A percentile compares a stretch with the other conserved stretches of the same genome.
These are phyloP conservation scores for Russula lepida DNA, from an alignment of 768 basidiomycete genomes.

Conservation along the genomic window DNA sequence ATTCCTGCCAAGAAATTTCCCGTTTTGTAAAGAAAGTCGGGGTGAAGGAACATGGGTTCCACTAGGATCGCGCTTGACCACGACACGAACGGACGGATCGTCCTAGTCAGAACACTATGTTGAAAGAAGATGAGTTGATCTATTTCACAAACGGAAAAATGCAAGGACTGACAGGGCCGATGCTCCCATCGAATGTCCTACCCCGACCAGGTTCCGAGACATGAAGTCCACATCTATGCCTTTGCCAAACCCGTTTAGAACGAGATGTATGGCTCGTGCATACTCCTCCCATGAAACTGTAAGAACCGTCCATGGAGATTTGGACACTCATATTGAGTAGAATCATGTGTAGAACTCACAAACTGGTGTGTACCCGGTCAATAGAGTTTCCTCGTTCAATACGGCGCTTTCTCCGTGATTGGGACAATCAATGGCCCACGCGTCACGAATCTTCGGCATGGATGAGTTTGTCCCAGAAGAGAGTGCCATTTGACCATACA, in stretches of 20 bases:
- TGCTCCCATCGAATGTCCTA: constrained; percentile 52
- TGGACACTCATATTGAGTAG: neutral
- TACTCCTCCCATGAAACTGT: constrained; percentile 50
- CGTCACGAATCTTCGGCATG: constrained; percentile 35
- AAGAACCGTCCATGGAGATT: neutral
- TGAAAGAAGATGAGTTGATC: neutral
- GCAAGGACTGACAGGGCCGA: constrained; percentile 34
- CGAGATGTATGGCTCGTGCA: constrained; percentile 37
- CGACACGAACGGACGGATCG: constrained; percentile 33
- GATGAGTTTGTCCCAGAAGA: constrained; percentile 3
- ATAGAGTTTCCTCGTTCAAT: constrained; percentile 38
- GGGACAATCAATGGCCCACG: constrained; percentile 45
- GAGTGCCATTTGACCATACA: constrained; percentile 28
- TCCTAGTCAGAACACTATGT: constrained; percentile 36
- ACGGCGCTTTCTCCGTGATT: constrained; percentile 48
- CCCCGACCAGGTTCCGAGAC: constrained; percentile 39
- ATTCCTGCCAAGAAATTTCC: constrained; percentile 26
- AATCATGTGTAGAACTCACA: constrained; percentile 29
- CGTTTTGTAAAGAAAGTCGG: neutral
- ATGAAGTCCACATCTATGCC: constrained; percentile 44
- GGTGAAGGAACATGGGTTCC: constrained; percentile 37
- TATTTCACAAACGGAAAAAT: neutral
- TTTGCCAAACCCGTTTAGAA: constrained; percentile 40
- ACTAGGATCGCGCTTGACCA: constrained; percentile 37
- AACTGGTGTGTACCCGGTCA: constrained; percentile 33